Evolutionary conservation across 1,139 yeast species (phyloP).

Genomic region (Pneumocystis sp.): DNA sequence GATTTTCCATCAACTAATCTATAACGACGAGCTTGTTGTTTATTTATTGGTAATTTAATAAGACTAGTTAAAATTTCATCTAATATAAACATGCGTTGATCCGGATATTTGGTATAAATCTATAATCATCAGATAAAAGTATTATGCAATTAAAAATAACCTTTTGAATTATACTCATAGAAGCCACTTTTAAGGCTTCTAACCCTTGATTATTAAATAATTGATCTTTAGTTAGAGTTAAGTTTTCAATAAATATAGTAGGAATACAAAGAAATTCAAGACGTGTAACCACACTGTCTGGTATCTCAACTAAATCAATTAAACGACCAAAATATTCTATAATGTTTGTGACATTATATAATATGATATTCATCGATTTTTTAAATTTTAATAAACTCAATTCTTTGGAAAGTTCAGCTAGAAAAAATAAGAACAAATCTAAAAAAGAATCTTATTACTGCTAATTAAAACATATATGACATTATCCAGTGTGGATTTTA

Average conservation of each 20-base stretch:
- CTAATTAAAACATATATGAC: slow-evolving; percentile 20
- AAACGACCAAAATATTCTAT: neutral
- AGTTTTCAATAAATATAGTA: slow-evolving; percentile 25
- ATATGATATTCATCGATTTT: neutral
- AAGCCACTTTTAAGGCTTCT: slow-evolving; percentile 26
- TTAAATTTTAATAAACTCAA: neutral
- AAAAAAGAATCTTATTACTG: neutral
- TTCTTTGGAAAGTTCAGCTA: slow-evolving; percentile 4
- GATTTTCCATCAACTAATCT: slow-evolving; percentile 32
- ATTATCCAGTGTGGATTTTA: slow-evolving; percentile 28
- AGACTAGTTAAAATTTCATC: slow-evolving; percentile 44
- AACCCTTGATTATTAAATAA: slow-evolving; percentile 9
- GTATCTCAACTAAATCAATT: neutral
- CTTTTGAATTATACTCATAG: slow-evolving; percentile 29
- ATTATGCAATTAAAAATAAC: neutral
- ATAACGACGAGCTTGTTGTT: slow-evolving; percentile 31
- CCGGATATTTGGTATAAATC: slow-evolving; percentile 33
- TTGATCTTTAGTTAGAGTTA: slow-evolving; percentile 11
- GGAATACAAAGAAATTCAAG: slow-evolving; percentile 36
- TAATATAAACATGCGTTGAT: slow-evolving; percentile 45
- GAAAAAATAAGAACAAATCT: neutral
- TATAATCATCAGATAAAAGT: neutral
- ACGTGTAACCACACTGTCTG: slow-evolving; percentile 35
- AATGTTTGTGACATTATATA: neutral
- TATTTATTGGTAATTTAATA: slow-evolving; percentile 34